These are phyloP conservation scores for Collybiopsis luxurians DNA, from an alignment of 768 basidiomycete genomes.

Conservation along the genomic window DNA sequence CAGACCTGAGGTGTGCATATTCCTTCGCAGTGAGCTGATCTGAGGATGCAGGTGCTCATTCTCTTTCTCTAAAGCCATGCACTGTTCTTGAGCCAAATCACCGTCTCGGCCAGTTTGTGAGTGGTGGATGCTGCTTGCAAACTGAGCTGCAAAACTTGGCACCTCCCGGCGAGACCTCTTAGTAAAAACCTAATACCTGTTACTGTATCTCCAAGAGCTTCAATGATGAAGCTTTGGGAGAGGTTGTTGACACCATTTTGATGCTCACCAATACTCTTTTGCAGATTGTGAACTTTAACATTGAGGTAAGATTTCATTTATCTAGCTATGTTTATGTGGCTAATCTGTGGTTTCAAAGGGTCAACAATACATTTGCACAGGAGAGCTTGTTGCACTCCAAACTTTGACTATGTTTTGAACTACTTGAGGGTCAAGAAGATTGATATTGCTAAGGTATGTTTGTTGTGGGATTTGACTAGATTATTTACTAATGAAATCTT, in stretches of 20 bases:
- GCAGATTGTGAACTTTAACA: constrained; percentile 98
- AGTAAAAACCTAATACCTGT: too few species aligned
- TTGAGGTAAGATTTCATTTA: constrained; percentile 55
- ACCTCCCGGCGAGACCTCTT: too few species aligned
- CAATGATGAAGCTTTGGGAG: constrained; percentile 92
- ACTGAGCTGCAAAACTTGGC: too few species aligned
- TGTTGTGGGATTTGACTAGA: neutral
- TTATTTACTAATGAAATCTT: constrained; percentile 4
- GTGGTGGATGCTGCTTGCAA: too few species aligned
- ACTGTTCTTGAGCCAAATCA: too few species aligned
- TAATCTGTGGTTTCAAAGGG: constrained; percentile 49
- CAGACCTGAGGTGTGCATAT: too few species aligned
- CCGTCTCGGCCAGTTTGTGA: too few species aligned
- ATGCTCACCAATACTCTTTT: constrained; percentile 74
- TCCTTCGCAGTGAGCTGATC: too few species aligned
- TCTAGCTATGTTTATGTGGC: neutral
- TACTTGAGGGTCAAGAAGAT: constrained; percentile 96
- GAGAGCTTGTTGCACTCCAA: constrained; percentile 90
- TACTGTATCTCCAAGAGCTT: constrained; percentile 92
- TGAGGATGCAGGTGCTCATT: too few species aligned
- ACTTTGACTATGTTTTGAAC: constrained; percentile 96
- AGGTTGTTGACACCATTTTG: constrained; percentile 92
- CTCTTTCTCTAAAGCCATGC: too few species aligned
- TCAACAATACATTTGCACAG: constrained; percentile 99
- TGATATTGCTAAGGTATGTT: constrained; percentile 77